phyloP scores from a whole-genome alignment of 2,329 filamentous ascomycete species.

The Paraphaeosphaeria minitans region DNA sequence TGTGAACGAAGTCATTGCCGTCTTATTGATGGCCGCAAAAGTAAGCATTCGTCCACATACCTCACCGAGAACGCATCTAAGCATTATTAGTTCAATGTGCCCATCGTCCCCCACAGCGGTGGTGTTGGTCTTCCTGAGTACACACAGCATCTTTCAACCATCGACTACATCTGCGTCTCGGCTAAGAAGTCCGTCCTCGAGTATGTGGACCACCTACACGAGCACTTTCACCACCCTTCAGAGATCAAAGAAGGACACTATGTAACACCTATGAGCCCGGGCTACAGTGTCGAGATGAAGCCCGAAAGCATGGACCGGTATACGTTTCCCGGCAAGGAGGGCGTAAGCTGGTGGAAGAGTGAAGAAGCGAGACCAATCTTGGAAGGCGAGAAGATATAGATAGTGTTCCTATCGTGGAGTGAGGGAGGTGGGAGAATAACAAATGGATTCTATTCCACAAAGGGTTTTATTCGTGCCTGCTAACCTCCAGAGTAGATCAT shows the following conservation, averaged over 20 bases:
- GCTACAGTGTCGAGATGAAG: constrained; percentile 96
- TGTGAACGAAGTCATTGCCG: constrained; percentile 90
- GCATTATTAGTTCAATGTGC: constrained; percentile 62
- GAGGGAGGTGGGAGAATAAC: neutral
- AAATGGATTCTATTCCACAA: neutral
- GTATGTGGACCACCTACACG: constrained; percentile 91
- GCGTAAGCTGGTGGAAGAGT: constrained; percentile 84
- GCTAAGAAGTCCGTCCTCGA: constrained; percentile 83
- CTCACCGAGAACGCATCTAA: neutral
- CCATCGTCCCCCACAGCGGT: constrained; percentile 86
- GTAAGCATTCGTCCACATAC: constrained; percentile 1
- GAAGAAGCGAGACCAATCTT: constrained; percentile 79
- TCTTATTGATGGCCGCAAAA: constrained; percentile 82
- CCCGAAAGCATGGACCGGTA: constrained; percentile 81
- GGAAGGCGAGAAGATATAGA: constrained; percentile 59
- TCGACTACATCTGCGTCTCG: constrained; percentile 87
- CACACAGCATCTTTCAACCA: constrained; percentile 88
- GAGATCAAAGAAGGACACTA: constrained; percentile 86
- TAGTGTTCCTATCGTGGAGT: too few relatives aligned
- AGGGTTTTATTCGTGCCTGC: neutral
- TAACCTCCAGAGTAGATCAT: neutral
- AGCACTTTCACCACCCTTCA: constrained; percentile 85
- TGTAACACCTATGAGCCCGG: constrained; percentile 79
- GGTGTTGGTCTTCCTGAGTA: constrained; percentile 92
- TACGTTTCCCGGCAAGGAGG: constrained; percentile 75